Base-by-base conservation (phyloP, 768 basidiomycete genomes). In the Pisolithus albus region DNA sequence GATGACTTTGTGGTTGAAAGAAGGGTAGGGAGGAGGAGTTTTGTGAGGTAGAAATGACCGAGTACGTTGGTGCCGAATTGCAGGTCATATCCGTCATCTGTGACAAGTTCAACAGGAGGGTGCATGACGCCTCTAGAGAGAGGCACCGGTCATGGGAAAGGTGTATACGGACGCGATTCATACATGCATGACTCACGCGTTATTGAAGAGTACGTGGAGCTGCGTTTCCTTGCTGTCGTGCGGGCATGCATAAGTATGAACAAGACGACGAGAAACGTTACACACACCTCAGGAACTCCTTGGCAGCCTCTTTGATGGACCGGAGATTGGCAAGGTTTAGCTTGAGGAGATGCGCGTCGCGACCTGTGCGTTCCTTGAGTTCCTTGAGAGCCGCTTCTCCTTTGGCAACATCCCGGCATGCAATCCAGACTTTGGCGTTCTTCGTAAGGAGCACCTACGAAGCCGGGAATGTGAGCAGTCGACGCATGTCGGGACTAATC, bases 351-450 rank as follows among this genome's bases (percentile, higher is more conserved):
- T 60, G 13, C 9, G 61, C 63, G 19, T 58, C 59, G 47, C 52
- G 53, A 4, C 58, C 60, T 7, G 76, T 77, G 50, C 66, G 56
- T 10, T 58, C 52, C 46, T 71, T 70, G 28, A 82, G 59, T 5
- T 75, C 66, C 23, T 53, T 56, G 26, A 79, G 72, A 4, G 74
- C 73, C 10, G 55, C 60, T 18, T 66, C 57, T 2, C 70, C 73
- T 51, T 71, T 81, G 19, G 61, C 58, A 49, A 64, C 43, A 50
- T 62, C 69, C 2, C 80, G 71, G 21, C 70, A 65, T 0, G 75
- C 77, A 15, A 82, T 58, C 59, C 81, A 83, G 2, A 83, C 80
- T 46, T 72, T 77, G 21, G 74, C 78, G 51, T 75, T 71, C 51
- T 73, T 72, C 1, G 52, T 45, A 3, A 78, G 65, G 16, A 77